These are phyloP conservation scores for Tulasnella sp. DNA, from an alignment of 768 basidiomycete genomes.

Conservation along the genomic window DNA sequence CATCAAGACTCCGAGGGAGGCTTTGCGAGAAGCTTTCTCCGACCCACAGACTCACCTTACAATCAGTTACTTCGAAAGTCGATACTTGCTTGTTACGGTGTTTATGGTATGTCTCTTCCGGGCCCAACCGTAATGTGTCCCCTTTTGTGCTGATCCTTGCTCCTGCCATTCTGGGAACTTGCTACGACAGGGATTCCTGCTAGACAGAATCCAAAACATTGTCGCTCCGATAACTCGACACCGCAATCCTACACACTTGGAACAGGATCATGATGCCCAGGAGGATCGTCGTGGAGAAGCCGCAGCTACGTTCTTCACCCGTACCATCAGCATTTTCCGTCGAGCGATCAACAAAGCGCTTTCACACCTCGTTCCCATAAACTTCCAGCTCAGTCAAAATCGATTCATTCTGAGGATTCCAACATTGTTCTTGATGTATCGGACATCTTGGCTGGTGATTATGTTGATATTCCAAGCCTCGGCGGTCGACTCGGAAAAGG, in stretches of 20 bases:
- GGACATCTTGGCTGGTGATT: neutral
- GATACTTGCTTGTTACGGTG: neutral
- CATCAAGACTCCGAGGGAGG: neutral
- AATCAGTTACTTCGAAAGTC: slow-evolving; percentile 3
- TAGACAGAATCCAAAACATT: slow-evolving; percentile 27
- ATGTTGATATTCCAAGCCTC: neutral
- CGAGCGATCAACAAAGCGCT: neutral
- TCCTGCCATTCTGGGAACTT: neutral
- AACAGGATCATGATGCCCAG: neutral
- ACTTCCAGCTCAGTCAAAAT: neutral
- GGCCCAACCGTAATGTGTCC: neutral
- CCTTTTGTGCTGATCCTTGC: neutral
- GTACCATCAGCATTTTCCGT: neutral
- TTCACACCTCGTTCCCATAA: neutral
- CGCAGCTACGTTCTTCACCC: neutral
- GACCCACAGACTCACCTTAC: slow-evolving; percentile 11
- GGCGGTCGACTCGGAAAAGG: neutral
- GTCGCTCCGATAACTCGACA: slow-evolving; percentile 10
- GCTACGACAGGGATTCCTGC: slow-evolving; percentile 15
- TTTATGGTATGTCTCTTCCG: slow-evolving; percentile 7
- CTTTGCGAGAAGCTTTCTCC: slow-evolving; percentile 8
- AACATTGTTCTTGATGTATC: neutral
- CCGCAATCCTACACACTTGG: slow-evolving; percentile 17
- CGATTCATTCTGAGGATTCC: slow-evolving; percentile 9
- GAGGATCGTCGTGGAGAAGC: neutral